These are phyloP conservation scores for Phytophthora podocarpi DNA, from an alignment of 352 stramenopile species.

Conservation along the genomic window DNA sequence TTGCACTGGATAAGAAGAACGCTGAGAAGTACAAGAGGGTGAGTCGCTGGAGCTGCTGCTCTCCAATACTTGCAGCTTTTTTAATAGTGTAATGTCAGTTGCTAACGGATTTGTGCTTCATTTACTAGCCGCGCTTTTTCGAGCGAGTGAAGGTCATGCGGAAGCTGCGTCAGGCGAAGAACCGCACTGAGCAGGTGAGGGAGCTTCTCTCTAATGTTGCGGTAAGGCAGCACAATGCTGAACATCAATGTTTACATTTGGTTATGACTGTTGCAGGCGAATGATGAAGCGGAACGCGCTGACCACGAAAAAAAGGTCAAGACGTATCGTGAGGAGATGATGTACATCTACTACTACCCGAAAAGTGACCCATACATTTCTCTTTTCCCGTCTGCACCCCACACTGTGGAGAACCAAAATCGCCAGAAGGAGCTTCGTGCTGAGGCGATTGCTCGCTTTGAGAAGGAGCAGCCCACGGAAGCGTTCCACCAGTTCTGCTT, in stretches of 20 bases:
- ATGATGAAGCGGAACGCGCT: slow-evolving; percentile 45
- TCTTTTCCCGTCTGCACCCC: slow-evolving; percentile 61
- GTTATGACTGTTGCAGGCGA: slow-evolving; percentile 27
- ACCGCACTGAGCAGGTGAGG: slow-evolving; percentile 49
- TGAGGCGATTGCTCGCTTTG: slow-evolving; percentile 54
- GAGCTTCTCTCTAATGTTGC: not conserved
- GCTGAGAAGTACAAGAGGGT: slow-evolving; percentile 86
- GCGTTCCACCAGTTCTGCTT: slow-evolving; percentile 82
- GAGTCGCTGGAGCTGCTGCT: not conserved
- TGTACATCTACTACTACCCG: slow-evolving; percentile 87
- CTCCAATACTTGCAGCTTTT: no score
- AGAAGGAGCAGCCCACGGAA: slow-evolving; percentile 58
- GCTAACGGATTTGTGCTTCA: not conserved
- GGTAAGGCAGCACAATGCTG: not conserved
- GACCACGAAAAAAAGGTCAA: slow-evolving; percentile 49
- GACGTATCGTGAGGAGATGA: slow-evolving; percentile 62
- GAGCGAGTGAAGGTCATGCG: slow-evolving; percentile 87
- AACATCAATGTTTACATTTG: not conserved
- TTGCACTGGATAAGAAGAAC: slow-evolving; percentile 71
- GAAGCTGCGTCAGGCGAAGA: slow-evolving; percentile 70
- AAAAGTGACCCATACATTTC: slow-evolving; percentile 75
- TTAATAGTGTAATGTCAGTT: no score
- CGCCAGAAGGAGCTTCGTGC: slow-evolving; percentile 52
- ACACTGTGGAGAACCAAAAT: slow-evolving; percentile 54
- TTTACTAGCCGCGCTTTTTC: slow-evolving; percentile 71